Percentiles rank a stretch among this genome's conserved stretches.
Conservation (phyloP, 345 rosid genomes). For the Lumnitzera littorea region DNA sequence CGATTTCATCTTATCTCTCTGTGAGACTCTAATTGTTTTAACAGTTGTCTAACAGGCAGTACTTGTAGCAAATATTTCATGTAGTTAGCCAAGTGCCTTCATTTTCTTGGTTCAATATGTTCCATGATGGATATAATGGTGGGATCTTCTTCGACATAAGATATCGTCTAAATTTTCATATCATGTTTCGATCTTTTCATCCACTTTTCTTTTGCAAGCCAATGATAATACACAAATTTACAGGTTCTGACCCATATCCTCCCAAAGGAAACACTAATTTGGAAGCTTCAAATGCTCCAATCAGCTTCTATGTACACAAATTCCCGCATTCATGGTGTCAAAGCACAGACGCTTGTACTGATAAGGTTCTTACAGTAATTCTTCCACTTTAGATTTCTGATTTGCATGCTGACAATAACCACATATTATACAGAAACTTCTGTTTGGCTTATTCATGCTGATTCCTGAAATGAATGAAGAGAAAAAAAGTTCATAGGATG, state of each 20-base stretch:
- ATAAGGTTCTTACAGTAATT: conserved; percentile 32
- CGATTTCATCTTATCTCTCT: conserved; percentile 37
- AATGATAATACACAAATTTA: conserved; percentile 15
- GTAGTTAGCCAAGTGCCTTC: no score
- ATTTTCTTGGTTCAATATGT: no score
- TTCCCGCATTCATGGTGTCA: conserved; percentile 61
- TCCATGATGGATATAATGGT: no score
- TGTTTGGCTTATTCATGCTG: background rate
- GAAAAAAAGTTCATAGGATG: no score
- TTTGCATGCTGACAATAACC: background rate
- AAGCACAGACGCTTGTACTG: conserved; percentile 58
- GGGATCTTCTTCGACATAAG: no score
- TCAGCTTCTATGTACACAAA: conserved; percentile 54
- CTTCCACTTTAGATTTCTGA: background rate
- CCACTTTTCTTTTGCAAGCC: conserved; percentile 3
- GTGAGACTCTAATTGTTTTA: conserved; percentile 27
- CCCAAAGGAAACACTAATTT: conserved; percentile 59
- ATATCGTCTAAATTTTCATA: no score
- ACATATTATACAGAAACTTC: background rate
- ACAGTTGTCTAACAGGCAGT: no score
- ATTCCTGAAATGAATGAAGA: no score
- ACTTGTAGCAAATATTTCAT: no score
- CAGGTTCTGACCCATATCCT: conserved; percentile 56
- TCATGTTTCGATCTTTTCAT: no score
- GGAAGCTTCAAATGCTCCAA: conserved; percentile 73